Evolutionary conservation across 495 filamentous ascomycete genomes (phyloP), one percentile per base, ranked within the genome.

Genomic region (Aspergillus cavernicola): DNA sequence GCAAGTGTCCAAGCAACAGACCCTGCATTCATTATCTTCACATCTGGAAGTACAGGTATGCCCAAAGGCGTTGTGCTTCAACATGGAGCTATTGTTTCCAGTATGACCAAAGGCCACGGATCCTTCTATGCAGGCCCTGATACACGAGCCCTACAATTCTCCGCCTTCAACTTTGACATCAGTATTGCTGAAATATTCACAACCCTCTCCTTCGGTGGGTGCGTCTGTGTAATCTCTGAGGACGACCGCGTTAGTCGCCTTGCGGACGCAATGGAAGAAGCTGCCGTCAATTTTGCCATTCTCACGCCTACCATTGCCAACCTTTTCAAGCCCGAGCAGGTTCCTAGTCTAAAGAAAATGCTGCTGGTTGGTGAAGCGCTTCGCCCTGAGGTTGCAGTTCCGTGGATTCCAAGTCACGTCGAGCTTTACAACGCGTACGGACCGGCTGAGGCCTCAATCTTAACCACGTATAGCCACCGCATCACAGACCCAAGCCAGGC

Each of bases 371-470:
- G 50, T 20, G 50, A 53, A 20, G 50, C 50, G n/a, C 40, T 53
- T 28, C 40, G 50, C 1, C 50, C 50, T 0, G 50, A 49, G 15
- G 53, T 49, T 10, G 53, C 38, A 19, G 20, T 8, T 7, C 53
- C 38, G 8, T 55, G 44, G 45, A 22, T 42, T 22, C 1, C 53
- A 2, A 43, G 44, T 19, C 44, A 49, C 24, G 53, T 55, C 11
- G 45, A 41, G 13, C 37, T 55, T 0, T 43, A 33, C 44, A 55
- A 55, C 40, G 53, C 53, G 2, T 55, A 55, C n/a, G 53, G 53
- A 6, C 53, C 53, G 4, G 44, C 53, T 0, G 53, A 55, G 37
- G 35, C 44, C 12, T 42, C 36, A 5, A 55, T 55, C 44, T 29
- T 48, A 28, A 50, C 53, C 0, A 55, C 50, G 24, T 55, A 18